Base-by-base conservation (phyloP, 345 rosid genomes). In the Carallia brachiata region DNA sequence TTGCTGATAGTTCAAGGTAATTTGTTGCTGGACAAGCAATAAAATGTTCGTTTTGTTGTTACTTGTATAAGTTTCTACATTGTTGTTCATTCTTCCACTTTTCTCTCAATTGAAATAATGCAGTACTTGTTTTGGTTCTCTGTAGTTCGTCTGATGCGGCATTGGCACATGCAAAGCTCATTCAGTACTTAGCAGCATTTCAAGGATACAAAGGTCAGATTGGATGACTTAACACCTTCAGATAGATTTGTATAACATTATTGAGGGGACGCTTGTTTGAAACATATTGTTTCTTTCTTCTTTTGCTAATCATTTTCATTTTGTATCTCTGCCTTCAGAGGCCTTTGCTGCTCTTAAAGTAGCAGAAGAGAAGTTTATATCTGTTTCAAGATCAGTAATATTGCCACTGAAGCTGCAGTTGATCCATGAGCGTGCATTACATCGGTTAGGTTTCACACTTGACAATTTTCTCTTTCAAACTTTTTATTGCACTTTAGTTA, bases 381-480 rank as follows among this genome's bases (percentile, higher is more conserved):
- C 90, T 27, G 80, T 88, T 70, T 87, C 98, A 54, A 90, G 90
- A 78, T 89, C 99, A 44, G 86, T 82, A 77, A 79, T 92, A 67
- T 81, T 86, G 82, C 63, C 89, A 70, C 72, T 95, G 78, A 92
- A 95, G 84, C 73, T 95, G 85, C 99, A 90, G 83, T 80, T 95
- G 81, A 88, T 92, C 68, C 99, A 92, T 72, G 97, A 92, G 75
- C 81, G 69, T 72, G 89, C 99, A 77, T 88, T 95, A 79, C 98
- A 95, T 78, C 80, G 88, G 99, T 92, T 72, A 79, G 71, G 71
- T 73, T 75, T 52, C 72, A 23, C 17, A 62, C 62, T 67, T 44
- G 50, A 44, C 50, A 44, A 5, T 27, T 19, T 27, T 16, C 28
- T 13, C 17, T 56, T 4, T 56, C 15, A 56, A 56, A 56, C 31